Base-by-base conservation (phyloP, 164 flowering plant species). In the Warburgia ugandensis region DNA sequence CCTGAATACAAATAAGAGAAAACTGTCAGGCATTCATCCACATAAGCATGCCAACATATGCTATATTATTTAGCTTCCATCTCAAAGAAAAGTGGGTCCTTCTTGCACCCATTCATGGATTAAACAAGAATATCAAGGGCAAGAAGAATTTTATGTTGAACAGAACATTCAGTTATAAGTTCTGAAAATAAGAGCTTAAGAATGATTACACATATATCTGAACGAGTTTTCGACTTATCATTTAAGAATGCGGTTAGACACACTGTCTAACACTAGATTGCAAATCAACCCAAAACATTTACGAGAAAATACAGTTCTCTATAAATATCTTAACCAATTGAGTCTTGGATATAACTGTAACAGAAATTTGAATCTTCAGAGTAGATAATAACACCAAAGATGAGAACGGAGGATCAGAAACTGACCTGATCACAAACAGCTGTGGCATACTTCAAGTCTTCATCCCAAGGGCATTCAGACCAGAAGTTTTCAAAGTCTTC, bases 391-490 rank as follows among this genome's bases (percentile, higher is more conserved):
- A n/a, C 5, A 1, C 6, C 17, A n/a, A 12, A 5, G 17, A 4
- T 38, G 16, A 33, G 21, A 14, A 46, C 31, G 17, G 6, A 6
- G n/a, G 17, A n/a, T 1, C 16, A 35, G 19, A 50, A 29, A 4
- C 46, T 37, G 2, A 86, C 96, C 92, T 87, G 94, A 58, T 81
- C 67, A 65, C 96, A 91, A 42, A 91, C 98, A 62, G 78, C 77
- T 74, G 73, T 74, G 10, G 88, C 98, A 70, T 84, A 81, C 56
- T 73, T 81, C 76, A 87, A 60, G 65, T 91, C 98, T 35, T 87
- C 98, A 56, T 87, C 96, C 96, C 98, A 91, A 7, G 96, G 98
- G 70, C 98, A 87, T 51, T 83, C 90, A 3, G 86, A 72, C 98
- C 96, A 87, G 64, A 73, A 91, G 63, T 91, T 91, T 29, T 87